Percentiles rank a stretch among this genome's conserved stretches.
phyloP scores from a whole-genome alignment of 768 basidiomycete genomes.

The Suillus americanus region DNA sequence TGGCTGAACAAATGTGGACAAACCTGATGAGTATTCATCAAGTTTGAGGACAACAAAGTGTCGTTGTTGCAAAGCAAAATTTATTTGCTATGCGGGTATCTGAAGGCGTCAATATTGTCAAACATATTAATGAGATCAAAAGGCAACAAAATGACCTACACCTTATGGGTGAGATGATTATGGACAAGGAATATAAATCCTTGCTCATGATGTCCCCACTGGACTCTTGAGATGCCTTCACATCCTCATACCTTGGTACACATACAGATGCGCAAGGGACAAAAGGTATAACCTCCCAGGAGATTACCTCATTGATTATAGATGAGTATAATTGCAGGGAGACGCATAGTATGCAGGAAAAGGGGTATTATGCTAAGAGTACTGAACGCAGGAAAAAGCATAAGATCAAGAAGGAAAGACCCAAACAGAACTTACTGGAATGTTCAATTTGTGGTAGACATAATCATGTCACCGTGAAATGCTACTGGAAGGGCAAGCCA shows the following conservation, averaged over 20 bases:
- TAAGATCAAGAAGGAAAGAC: too few species aligned
- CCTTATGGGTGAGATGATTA: neutral
- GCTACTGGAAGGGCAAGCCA: too few species aligned
- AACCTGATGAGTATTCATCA: slow-evolving; percentile 3
- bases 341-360: too few species aligned
- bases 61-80: neutral
- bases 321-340: too few species aligned
- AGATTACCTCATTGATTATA: too few species aligned
- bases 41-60: slow-evolving; percentile 1
- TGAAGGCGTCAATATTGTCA: neutral
- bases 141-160: neutral
- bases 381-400: too few species aligned
- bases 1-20: neutral
- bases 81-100: neutral
- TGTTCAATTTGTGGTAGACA: too few species aligned
- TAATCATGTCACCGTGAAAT: too few species aligned
- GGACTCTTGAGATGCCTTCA: neutral
- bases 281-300: too few species aligned
- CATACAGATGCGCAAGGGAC: neutral
- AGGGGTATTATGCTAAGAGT: too few species aligned
- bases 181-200: neutral
- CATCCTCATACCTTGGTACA: neutral
- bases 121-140: slow-evolving; percentile 1
- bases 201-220: slow-evolving; percentile 3
- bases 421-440: too few species aligned